phyloP scores from a whole-genome alignment of 192 early-diverging fungal genomes.

The Backusella parvicylindrica region DNA sequence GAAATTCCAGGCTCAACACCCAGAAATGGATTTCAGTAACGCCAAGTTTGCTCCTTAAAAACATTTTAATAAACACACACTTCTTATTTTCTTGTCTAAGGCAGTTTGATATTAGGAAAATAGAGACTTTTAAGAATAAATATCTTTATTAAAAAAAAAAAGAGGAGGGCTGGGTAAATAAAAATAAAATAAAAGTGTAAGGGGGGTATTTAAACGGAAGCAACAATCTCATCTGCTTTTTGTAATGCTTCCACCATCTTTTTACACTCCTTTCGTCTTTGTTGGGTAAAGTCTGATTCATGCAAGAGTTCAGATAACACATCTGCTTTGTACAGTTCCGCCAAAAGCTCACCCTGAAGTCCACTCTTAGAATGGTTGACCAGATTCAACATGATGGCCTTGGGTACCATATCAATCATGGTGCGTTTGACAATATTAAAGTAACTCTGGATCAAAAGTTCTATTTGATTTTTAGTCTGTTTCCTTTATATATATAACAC shows the following conservation, averaged over 20 bases:
- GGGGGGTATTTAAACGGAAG: constrained; percentile 25
- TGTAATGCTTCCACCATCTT: constrained; percentile 96
- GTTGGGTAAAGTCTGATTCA: constrained; percentile 91
- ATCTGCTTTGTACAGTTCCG: constrained; percentile 96
- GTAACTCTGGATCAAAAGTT: constrained; percentile 95
- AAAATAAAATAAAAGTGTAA: neutral
- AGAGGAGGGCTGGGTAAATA: too few relatives aligned
- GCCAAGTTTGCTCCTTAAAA: constrained; percentile 7
- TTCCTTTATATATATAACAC: neutral
- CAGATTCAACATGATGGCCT: constrained; percentile 98
- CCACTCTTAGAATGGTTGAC: constrained; percentile 89
- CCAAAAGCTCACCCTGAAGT: constrained; percentile 90
- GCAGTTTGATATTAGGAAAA: too few relatives aligned
- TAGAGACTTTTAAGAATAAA: too few relatives aligned
- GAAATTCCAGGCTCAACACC: constrained; percentile 67
- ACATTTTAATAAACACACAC: too few relatives aligned
- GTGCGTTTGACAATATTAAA: constrained; percentile 99
- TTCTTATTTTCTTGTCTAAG: too few relatives aligned
- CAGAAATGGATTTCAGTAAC: constrained; percentile 63
- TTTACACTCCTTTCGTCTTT: constrained; percentile 91
- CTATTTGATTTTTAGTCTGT: constrained; percentile 27
- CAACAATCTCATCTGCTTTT: constrained; percentile 75
- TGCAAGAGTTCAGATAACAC: constrained; percentile 91
- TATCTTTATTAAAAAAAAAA: neutral
- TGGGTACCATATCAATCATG: constrained; percentile 94